phyloP scores from a whole-genome alignment of 192 early-diverging fungal species.

The Powellomyces hirtus region DNA sequence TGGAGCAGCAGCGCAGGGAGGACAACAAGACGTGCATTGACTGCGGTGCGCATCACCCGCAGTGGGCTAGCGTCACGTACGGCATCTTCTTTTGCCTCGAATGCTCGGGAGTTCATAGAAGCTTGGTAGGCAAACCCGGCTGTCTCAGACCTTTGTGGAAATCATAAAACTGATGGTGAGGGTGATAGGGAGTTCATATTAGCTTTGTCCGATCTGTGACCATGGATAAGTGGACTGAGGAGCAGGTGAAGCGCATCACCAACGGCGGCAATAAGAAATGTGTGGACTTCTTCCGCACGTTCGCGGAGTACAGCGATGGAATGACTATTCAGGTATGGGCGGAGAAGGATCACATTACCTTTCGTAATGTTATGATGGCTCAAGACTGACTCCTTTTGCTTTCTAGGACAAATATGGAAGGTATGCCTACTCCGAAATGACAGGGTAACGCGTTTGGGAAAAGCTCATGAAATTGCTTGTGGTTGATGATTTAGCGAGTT shows the following conservation, averaged over 20 bases:
- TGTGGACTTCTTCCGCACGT: slow-evolving; percentile 78
- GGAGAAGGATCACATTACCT: too few species aligned
- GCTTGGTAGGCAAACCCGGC: slow-evolving; percentile 68
- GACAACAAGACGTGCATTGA: slow-evolving; percentile 75
- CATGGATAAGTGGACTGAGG: slow-evolving; percentile 97
- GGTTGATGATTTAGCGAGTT: slow-evolving; percentile 52
- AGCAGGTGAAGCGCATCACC: slow-evolving; percentile 94
- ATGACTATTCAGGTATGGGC: slow-evolving; percentile 32
- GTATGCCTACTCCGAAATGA: too few species aligned
- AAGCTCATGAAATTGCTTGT: too few species aligned
- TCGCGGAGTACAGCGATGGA: slow-evolving; percentile 36
- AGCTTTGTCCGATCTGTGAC: slow-evolving; percentile 98
- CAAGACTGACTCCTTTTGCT: too few species aligned
- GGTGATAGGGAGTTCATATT: slow-evolving; percentile 42
- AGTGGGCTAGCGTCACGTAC: slow-evolving; percentile 88
- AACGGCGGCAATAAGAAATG: slow-evolving; percentile 88
- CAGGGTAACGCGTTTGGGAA: too few species aligned
- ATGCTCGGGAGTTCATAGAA: slow-evolving; percentile 88
- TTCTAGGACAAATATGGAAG: slow-evolving; percentile 67
- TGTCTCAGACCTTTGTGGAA: not conserved
- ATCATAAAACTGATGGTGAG: not conserved
- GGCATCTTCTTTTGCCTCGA: slow-evolving; percentile 96
- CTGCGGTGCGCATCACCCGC: slow-evolving; percentile 57
- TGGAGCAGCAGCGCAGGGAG: slow-evolving; percentile 30
- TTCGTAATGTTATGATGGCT: not conserved